These are phyloP conservation scores for Alternaria triticimaculans DNA, from an alignment of 2,329 filamentous ascomycete species.

Conservation along the genomic window DNA sequence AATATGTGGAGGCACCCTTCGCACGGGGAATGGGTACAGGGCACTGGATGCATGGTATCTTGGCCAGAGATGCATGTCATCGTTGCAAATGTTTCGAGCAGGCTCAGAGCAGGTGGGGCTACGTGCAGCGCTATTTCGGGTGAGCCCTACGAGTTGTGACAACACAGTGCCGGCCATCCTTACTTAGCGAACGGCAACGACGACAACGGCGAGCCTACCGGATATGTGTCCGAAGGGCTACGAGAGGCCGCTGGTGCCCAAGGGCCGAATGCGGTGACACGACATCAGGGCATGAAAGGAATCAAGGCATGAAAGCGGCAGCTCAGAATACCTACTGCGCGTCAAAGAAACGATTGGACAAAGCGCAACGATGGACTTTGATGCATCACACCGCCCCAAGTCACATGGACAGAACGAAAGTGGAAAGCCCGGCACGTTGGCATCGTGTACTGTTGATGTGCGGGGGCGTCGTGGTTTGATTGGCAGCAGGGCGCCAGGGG, in stretches of 20 bases:
- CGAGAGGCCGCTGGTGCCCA: constrained; percentile 7
- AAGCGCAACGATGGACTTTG: constrained; percentile 5
- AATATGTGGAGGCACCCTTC: not conserved
- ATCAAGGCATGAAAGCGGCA: constrained; percentile 6
- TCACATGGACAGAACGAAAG: constrained; percentile 35
- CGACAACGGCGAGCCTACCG: not conserved
- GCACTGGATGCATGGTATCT: constrained; percentile 5
- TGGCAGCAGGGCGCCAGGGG: constrained; percentile 33
- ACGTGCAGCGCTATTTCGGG: constrained; percentile 35
- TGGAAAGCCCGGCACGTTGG: constrained; percentile 13
- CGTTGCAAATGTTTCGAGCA: constrained; percentile 18
- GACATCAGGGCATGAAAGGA: constrained; percentile 7
- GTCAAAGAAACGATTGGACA: constrained; percentile 26
- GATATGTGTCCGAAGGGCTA: not conserved
- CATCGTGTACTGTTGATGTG: constrained; percentile 20
- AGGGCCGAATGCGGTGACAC: constrained; percentile 3
- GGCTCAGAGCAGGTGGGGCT: constrained; percentile 25
- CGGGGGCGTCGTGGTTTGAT: constrained; percentile 32
- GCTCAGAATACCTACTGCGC: not conserved
- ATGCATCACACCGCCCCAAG: constrained; percentile 43
- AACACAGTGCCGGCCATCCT: constrained; percentile 13
- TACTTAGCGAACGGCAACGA: constrained; percentile 11
- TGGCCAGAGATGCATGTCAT: constrained; percentile 35
- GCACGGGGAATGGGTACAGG: constrained; percentile 9
- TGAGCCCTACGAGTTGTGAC: constrained; percentile 9